These are phyloP conservation scores for Plasmodium relictum DNA, from an alignment of 169 alveolate species.

Conservation along the genomic window DNA sequence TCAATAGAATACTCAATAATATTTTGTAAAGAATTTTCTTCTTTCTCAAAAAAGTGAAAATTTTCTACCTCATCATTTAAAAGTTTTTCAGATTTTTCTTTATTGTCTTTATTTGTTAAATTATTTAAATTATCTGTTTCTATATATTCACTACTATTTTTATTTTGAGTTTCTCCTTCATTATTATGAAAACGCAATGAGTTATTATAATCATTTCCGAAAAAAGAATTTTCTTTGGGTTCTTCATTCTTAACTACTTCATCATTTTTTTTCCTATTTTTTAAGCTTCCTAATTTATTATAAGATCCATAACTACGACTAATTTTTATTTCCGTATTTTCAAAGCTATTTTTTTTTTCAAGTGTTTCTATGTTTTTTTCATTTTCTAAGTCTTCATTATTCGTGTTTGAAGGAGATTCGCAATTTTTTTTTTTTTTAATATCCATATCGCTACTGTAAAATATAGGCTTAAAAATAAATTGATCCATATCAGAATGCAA, in stretches of 20 bases:
- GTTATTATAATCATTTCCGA: constrained; percentile 11
- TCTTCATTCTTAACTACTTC: constrained; percentile 14
- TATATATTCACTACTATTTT: constrained; percentile 11
- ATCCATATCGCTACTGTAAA: constrained; percentile 19
- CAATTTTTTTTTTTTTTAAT: neutral
- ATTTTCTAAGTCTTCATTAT: neutral
- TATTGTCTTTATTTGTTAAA: constrained; percentile 9
- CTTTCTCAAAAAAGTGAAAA: neutral
- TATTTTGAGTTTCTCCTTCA: neutral
- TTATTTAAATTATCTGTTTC: constrained; percentile 18
- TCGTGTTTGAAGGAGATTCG: neutral
- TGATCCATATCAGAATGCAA: constrained; percentile 27
- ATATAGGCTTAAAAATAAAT: constrained; percentile 47
- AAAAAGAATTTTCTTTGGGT: neutral
- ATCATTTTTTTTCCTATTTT: constrained; percentile 44
- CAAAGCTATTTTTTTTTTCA: constrained; percentile 68
- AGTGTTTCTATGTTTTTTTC: constrained; percentile 16
- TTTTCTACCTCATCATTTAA: constrained; percentile 18
- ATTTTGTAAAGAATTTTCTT: constrained; percentile 26
- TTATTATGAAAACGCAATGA: neutral
- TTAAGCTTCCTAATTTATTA: constrained; percentile 31
- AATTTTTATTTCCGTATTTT: constrained; percentile 74
- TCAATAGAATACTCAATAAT: constrained; percentile 54
- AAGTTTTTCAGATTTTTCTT: constrained; percentile 4
- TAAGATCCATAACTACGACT: constrained; percentile 73